phyloP scores from a whole-genome alignment of 768 basidiomycete genomes.

The Lactarius pseudohatsudake region DNA sequence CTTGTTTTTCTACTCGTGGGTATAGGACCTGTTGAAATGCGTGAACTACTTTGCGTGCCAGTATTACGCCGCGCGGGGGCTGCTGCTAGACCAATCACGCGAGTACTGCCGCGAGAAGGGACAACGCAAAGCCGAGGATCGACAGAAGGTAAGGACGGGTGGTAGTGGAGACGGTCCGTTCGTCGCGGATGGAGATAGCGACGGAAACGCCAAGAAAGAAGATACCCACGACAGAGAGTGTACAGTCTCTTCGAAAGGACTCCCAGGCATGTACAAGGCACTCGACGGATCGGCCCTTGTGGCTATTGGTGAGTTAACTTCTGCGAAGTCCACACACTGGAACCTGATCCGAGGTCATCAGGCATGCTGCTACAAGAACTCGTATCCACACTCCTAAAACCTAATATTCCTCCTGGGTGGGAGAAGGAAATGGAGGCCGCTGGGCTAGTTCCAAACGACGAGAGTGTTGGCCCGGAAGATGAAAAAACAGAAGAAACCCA shows the following conservation, averaged over 20 bases:
- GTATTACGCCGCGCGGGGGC: constrained; percentile 62
- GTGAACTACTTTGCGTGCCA: constrained; percentile 51
- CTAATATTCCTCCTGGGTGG: constrained; percentile 48
- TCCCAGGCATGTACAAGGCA: constrained; percentile 70
- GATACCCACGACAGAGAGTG: constrained; percentile 27
- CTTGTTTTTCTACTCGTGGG: constrained; percentile 20
- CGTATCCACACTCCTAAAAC: constrained; percentile 45
- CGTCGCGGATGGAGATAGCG: constrained; percentile 21
- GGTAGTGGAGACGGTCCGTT: constrained; percentile 25
- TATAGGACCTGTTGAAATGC: constrained; percentile 51
- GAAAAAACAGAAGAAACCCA: background rate
- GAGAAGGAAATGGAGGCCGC: constrained; percentile 36
- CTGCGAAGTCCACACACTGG: background rate
- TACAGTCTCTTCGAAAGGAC: constrained; percentile 11
- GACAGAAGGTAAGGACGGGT: constrained; percentile 27
- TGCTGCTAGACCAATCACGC: constrained; percentile 52
- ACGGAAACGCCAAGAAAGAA: constrained; percentile 19
- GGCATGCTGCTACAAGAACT: constrained; percentile 73
- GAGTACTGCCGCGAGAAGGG: constrained; percentile 48
- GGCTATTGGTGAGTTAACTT: constrained; percentile 56
- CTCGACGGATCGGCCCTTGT: constrained; percentile 73
- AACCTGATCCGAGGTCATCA: constrained; percentile 30
- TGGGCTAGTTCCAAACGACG: constrained; percentile 8
- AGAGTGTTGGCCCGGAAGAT: background rate
- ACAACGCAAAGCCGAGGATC: constrained; percentile 31